These are phyloP conservation scores for Brettanomyces nanus DNA, from an alignment of 805 yeast species.

Conservation along the genomic window DNA sequence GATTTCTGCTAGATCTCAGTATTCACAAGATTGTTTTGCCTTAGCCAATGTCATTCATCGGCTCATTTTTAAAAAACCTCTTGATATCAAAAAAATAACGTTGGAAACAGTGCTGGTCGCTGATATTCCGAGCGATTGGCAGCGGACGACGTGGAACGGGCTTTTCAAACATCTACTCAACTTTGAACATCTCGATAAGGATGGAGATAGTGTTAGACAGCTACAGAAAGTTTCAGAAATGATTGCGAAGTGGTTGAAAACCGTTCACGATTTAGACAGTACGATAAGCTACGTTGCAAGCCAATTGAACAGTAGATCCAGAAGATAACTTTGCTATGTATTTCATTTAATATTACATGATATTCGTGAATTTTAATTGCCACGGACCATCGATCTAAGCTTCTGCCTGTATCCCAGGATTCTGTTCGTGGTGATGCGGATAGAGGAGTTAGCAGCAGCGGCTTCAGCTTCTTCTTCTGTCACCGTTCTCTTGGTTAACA, in stretches of 20 bases:
- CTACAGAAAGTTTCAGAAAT: slow-evolving; percentile 1
- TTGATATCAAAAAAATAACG: slow-evolving; percentile 28
- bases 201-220: not conserved
- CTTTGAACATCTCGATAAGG: slow-evolving; percentile 28
- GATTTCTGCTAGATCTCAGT: no score
- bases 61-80: slow-evolving; percentile 61
- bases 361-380: no score
- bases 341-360: no score
- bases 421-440: slow-evolving; percentile 7
- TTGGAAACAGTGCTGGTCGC: not conserved
- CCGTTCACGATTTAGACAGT: not conserved
- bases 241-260: slow-evolving; percentile 2
- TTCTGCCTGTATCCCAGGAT: not conserved
- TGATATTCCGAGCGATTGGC: not conserved
- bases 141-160: slow-evolving; percentile 54
- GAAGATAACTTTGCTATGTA: no score
- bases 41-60: slow-evolving; percentile 67
- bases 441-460: slow-evolving; percentile 11
- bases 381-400: not conserved
- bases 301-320: no score
- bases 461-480: slow-evolving; percentile 62
- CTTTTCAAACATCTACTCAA: slow-evolving; percentile 60
- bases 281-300: no score
- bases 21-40: slow-evolving; percentile 79
- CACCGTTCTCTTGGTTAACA: slow-evolving; percentile 64